Evolutionary conservation across 352 stramenopile genomes (phyloP).

Genomic region (Phytophthora uliginosa): DNA sequence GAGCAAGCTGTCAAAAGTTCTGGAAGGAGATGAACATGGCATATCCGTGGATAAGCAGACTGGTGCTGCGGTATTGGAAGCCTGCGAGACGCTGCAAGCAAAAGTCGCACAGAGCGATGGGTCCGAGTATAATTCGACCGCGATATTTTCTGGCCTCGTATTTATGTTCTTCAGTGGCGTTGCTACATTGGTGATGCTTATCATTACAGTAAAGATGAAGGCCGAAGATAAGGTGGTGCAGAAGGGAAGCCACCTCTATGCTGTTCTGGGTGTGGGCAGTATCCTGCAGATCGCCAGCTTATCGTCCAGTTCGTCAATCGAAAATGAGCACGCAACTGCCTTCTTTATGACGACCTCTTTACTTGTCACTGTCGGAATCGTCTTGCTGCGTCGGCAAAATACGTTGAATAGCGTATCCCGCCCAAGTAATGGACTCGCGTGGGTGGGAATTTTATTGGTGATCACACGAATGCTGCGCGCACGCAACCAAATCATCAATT

Average conservation of each 20-base stretch:
- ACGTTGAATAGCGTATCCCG: neutral
- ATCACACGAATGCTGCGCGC: slow-evolving; percentile 70
- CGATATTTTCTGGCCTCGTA: slow-evolving; percentile 48
- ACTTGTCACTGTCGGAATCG: slow-evolving; percentile 33
- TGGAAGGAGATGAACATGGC: slow-evolving; percentile 12
- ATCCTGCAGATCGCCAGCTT: slow-evolving; percentile 69
- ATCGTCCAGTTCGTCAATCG: slow-evolving; percentile 88
- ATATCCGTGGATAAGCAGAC: slow-evolving; percentile 10
- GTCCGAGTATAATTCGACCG: slow-evolving; percentile 72
- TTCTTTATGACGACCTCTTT: slow-evolving; percentile 82
- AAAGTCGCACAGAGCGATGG: slow-evolving; percentile 72
- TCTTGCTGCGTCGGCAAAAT: slow-evolving; percentile 29
- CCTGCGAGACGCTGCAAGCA: slow-evolving; percentile 59
- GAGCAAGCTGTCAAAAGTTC: slow-evolving; percentile 13
- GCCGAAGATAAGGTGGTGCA: neutral
- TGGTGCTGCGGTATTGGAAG: slow-evolving; percentile 34
- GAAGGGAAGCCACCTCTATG: slow-evolving; percentile 2
- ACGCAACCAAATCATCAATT: slow-evolving; percentile 93
- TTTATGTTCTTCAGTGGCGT: slow-evolving; percentile 46
- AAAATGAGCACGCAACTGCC: slow-evolving; percentile 89
- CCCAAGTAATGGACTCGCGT: slow-evolving; percentile 7
- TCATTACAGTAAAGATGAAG: slow-evolving; percentile 10
- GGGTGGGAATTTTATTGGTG: slow-evolving; percentile 48
- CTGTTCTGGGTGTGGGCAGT: slow-evolving; percentile 27
- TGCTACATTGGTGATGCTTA: slow-evolving; percentile 25